Evolutionary conservation across 2,329 filamentous ascomycete species (phyloP).

Genomic region (Elsinoe arachidis): DNA sequence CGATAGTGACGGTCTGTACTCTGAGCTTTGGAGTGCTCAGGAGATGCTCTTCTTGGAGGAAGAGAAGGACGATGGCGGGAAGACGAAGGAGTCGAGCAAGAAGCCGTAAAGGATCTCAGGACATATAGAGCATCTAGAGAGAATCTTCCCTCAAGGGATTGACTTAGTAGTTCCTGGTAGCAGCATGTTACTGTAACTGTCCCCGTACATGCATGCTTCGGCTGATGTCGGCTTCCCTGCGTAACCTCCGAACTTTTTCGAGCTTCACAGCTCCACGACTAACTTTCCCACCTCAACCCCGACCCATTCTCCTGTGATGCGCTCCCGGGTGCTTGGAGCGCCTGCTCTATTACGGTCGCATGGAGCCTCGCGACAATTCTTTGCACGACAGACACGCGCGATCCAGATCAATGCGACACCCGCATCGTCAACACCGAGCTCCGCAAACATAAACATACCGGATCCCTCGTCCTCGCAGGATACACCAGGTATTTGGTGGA

Average conservation of each 20-base stretch:
- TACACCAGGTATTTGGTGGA: not conserved
- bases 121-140: not conserved
- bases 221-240: not conserved
- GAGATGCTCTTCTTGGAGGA: constrained; percentile 31
- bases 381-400: constrained; percentile 23
- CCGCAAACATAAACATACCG: constrained; percentile 13
- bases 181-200: no score
- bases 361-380: not conserved
- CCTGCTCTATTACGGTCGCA: not conserved
- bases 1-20: constrained; percentile 69
- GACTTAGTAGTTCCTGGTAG: no score
- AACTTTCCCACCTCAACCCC: not conserved
- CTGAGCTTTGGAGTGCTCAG: constrained; percentile 69
- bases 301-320: not conserved
- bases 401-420: constrained; percentile 40
- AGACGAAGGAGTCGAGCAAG: not conserved
- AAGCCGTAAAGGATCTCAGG: not conserved
- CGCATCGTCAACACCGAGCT: constrained; percentile 30
- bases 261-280: not conserved
- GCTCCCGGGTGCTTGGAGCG: not conserved
- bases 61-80: not conserved
- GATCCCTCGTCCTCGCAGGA: constrained; percentile 15
- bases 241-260: not conserved
- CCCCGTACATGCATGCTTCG: not conserved
- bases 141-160: no score